These are phyloP conservation scores for Ajuga chamaepitys DNA, from an alignment of 257 asterid species.

Conservation along the genomic window DNA sequence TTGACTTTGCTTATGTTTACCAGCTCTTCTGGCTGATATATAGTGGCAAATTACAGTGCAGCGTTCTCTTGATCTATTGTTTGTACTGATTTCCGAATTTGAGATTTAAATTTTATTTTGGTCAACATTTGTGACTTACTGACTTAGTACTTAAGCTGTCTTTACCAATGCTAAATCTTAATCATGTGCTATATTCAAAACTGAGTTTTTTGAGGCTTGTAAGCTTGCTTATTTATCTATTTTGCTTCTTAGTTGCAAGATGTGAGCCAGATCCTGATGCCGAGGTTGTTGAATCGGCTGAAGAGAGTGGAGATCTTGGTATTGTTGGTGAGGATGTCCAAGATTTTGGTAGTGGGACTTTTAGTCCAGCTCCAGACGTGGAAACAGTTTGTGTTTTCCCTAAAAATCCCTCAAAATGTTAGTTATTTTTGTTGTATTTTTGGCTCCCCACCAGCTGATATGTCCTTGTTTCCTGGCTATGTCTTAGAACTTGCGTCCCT, in stretches of 20 bases:
- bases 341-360: slow-evolving; percentile 62
- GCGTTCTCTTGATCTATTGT: not conserved
- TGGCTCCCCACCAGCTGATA: not conserved
- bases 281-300: slow-evolving; percentile 46
- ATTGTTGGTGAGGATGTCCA: slow-evolving; percentile 87
- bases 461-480: not conserved
- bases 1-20: too few relatives aligned
- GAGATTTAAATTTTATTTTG: not conserved
- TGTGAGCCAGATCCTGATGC: slow-evolving; percentile 60
- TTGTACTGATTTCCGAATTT: not conserved
- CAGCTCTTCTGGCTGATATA: not conserved
- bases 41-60: not conserved
- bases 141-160: not conserved
- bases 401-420: slow-evolving; percentile 77
- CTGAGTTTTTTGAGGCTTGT: not conserved
- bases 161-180: not conserved
- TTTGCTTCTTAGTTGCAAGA: slow-evolving; percentile 51
- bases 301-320: slow-evolving; percentile 70
- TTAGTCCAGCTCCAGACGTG: slow-evolving; percentile 70
- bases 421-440: slow-evolving; percentile 12
- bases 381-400: slow-evolving; percentile 93
- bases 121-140: not conserved
- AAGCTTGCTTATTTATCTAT: not conserved
- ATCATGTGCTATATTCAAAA: not conserved
- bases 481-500: not conserved